Base-by-base conservation (phyloP, 495 filamentous ascomycete genomes). In the Hyaloscypha hepaticicola region DNA sequence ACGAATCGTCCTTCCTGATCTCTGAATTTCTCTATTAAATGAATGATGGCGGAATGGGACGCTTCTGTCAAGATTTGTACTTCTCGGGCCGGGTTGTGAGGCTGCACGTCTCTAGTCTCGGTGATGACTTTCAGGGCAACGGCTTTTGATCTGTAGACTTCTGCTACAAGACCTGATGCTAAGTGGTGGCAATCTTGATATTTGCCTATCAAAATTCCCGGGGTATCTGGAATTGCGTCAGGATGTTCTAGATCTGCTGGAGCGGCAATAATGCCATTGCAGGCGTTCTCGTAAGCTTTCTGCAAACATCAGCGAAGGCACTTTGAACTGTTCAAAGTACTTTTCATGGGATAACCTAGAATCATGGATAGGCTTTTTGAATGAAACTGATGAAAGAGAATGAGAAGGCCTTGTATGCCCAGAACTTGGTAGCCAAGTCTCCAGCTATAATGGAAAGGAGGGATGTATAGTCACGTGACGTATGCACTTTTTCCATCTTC, bases 81-180 rank as follows among this genome's bases (percentile, higher is more conserved):
- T 78, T 99, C 95, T 29, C 88, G 85, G 24, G 80, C 74, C 3
- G 90, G 87, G 74, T 93, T 83, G 76, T 99, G 95, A 22, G 95
- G 95, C 16, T 90, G 84, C 29, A 83, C 82, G 78, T 88, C 83
- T 22, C 80, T 72, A 57, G 88, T 87, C 19, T 92, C 91, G 14
- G 82, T 85, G 14, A 93, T 96, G 50, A 96, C 85, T 74, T 99
- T 99, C 28, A 99, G 77, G n/a, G 95, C 94, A 8, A 88, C 80
- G 9, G 85, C 53, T 49, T 76, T 55, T 68, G 74, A 75, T 58
- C 74, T 68, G 77, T 94, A 98, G 55, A 99, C 87, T 38, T 84
- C 84, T 27, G 95, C 95, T 71, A 92, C 93, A 8, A 95, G 77
- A 26, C 96, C 95, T 62, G 86, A 85, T 58, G 80, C 83, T 68